Base-by-base conservation (phyloP, 139 green algal genomes). In the Auxenochlorella pyrenoidosa region DNA sequence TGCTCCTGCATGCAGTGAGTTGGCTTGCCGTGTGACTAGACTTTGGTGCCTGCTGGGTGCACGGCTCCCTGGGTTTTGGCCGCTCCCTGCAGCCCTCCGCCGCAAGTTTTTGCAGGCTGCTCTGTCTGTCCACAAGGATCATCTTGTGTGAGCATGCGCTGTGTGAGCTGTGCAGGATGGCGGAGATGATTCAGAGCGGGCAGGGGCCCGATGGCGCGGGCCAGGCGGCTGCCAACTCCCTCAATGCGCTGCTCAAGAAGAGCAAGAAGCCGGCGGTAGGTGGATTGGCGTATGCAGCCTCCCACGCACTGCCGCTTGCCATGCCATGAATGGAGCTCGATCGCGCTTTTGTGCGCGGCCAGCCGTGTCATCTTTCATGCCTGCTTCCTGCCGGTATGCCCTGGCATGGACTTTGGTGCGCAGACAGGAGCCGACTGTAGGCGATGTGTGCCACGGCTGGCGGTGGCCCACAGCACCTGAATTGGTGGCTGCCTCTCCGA, bases 1-100 rank as follows among this genome's bases (percentile, higher is more conserved):
- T 96, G 90, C 87, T 96, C 81, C 68, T 98, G 95, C 90, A 97
- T 98, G 95, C 96, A 98, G 94, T 94, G 58, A 91, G 91, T 63
- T 16, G 24, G 15, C 26, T 70, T 32, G n/a, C n/a, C n/a, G n/a
- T n/a, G n/a, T n/a, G 26, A 43, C 40, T 15, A 4, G 72, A 30
- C n/a, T 30, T n/a, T 58, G 1, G 6, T 44, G 51, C 40, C 6
- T 54, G 36, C 24, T 1, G 38, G 47, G 24, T 75, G 51, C 36
- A 43, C 51, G 51, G 28, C n/a, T 38, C n/a, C 54, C 8, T 30
- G 5, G 26, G 30, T 1, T 30, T 2, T 30, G 2, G 24, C 5
- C 68, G 44, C 43, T 19, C 32, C 15, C 6, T 82, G 12, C 44
- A 51, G 16, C 36, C 26, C 68, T 75, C 22, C 36, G 16, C 36